phyloP scores from a whole-genome alignment of 2,329 filamentous ascomycete species.

The Fusarium praegraminearum region DNA sequence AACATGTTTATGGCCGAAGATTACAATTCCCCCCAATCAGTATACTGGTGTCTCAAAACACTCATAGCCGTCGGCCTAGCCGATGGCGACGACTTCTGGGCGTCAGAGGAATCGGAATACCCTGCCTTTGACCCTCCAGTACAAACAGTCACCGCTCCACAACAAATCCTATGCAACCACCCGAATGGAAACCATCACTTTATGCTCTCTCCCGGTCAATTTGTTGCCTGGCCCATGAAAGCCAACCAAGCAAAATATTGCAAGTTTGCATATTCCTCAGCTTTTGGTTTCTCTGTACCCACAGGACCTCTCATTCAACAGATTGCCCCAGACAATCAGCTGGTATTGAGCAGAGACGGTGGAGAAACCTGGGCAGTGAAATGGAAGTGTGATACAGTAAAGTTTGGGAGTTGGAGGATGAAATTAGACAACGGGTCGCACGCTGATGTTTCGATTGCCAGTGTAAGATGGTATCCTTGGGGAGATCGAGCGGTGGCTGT shows the following conservation, averaged over 20 bases:
- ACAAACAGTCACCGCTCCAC: conserved; percentile 46
- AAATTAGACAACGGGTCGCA: neutral
- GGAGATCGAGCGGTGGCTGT: conserved; percentile 45
- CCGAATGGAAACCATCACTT: conserved; percentile 55
- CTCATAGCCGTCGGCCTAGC: conserved; percentile 58
- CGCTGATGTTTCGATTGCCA: neutral
- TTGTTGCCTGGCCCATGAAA: conserved; percentile 54
- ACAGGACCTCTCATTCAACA: conserved; percentile 53
- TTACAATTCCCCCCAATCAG: conserved; percentile 68
- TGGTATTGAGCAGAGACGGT: conserved; percentile 50
- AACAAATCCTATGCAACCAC: conserved; percentile 60
- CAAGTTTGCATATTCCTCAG: conserved; percentile 63
- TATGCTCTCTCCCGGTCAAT: conserved; percentile 57
- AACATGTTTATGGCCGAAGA: conserved; percentile 69
- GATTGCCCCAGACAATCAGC: conserved; percentile 50
- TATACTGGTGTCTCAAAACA: conserved; percentile 66
- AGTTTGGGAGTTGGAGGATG: neutral
- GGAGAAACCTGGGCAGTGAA: conserved; percentile 50
- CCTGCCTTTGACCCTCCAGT: conserved; percentile 14
- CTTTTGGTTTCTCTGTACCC: conserved; percentile 60
- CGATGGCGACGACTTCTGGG: conserved; percentile 60
- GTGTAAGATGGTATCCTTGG: conserved; percentile 46
- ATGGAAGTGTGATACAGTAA: conserved; percentile 44
- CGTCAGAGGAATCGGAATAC: conserved; percentile 50
- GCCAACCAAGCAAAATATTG: conserved; percentile 59